These are phyloP conservation scores for Pelargonium australe DNA, from an alignment of 441 rosid species.

Conservation along the genomic window DNA sequence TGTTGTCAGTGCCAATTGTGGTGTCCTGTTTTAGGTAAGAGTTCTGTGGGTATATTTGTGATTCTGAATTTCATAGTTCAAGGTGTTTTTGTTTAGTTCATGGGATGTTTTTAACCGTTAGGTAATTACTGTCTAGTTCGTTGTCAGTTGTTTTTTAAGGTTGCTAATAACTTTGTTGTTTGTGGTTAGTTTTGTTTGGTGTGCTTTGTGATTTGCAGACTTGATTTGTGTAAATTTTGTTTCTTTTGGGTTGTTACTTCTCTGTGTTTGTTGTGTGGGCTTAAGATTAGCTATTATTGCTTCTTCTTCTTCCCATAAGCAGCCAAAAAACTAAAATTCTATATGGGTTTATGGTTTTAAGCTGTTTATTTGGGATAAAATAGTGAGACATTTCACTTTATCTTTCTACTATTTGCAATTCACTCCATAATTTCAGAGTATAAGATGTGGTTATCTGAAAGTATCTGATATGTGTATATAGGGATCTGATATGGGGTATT, in stretches of 20 bases:
- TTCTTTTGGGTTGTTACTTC: not conserved
- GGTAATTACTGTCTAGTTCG: not conserved
- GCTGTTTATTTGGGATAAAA: too few species aligned
- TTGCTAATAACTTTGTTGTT: not conserved
- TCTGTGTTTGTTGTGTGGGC: not conserved
- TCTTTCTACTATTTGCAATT: too few species aligned
- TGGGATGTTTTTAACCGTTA: not conserved
- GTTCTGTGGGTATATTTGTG: slow-evolving; percentile 4
- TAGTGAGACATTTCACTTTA: too few species aligned
- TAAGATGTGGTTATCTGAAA: too few species aligned
- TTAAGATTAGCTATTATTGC: not conserved
- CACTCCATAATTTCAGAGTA: too few species aligned
- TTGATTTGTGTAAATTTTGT: not conserved
- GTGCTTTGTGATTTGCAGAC: slow-evolving; percentile 11
- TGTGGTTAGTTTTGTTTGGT: not conserved
- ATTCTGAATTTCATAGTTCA: not conserved
- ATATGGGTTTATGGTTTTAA: too few species aligned
- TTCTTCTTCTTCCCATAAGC: not conserved
- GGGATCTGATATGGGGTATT: slow-evolving; percentile 15
- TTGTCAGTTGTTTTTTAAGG: slow-evolving; percentile 15
- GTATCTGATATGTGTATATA: too few species aligned
- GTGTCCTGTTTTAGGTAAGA: too few species aligned
- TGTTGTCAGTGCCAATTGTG: too few species aligned
- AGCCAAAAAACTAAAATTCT: too few species aligned
- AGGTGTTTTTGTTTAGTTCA: slow-evolving; percentile 10